Conservation (phyloP, 2,329 filamentous ascomycete species). For the Penicillium sp. region DNA sequence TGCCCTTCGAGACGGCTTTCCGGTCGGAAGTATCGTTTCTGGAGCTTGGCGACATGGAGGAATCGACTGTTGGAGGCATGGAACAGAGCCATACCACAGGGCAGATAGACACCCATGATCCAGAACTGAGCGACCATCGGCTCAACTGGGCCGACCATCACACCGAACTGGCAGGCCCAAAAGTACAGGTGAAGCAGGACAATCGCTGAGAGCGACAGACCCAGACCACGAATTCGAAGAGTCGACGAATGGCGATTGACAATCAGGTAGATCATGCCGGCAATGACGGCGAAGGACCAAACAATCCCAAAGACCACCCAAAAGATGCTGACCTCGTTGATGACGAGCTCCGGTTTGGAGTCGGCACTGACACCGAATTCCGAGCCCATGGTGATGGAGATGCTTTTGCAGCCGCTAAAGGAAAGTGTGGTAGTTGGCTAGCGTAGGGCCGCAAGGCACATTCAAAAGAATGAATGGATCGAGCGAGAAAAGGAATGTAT, state of each 20-base stretch:
- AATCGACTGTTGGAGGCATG: conserved; percentile 60
- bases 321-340: conserved; percentile 25
- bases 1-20: conserved; percentile 1
- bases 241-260: conserved; percentile 30
- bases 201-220: conserved; percentile 33
- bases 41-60: conserved; percentile 52
- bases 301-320: conserved; percentile 26
- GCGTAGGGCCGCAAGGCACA: too few relatives aligned
- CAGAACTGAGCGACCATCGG: conserved; percentile 57
- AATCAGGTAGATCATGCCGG: conserved; percentile 31
- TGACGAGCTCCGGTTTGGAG: conserved; percentile 20
- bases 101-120: conserved; percentile 61
- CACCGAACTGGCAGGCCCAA: conserved; percentile 31
- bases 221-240: conserved; percentile 38
- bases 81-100: conserved; percentile 60
- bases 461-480: too few relatives aligned
- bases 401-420: not conserved
- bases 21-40: conserved; percentile 42
- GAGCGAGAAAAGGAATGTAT: too few relatives aligned
- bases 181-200: conserved; percentile 38
- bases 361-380: conserved; percentile 26
- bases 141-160: conserved; percentile 32
- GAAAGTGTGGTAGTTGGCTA: not conserved
- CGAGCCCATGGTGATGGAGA: conserved; percentile 23
- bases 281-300: conserved; percentile 30